Base-by-base conservation (phyloP, 2,329 filamentous ascomycete genomes). In the Pseudocercospora fijiensis region DNA sequence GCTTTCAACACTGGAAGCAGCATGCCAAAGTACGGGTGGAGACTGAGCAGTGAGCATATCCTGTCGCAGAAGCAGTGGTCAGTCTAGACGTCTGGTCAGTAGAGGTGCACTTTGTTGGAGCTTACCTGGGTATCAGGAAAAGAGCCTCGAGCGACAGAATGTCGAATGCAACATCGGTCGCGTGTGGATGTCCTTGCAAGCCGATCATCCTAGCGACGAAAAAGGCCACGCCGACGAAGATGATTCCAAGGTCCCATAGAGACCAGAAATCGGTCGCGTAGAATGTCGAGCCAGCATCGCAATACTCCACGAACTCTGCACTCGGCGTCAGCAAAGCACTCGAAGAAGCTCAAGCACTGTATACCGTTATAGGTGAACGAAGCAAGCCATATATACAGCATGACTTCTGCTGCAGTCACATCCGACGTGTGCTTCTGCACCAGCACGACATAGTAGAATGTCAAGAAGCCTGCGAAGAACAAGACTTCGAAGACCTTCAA, bases 1-100 rank as follows among this genome's bases (percentile, higher is more conserved):
- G 94, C 91, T 75, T 95, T 95, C 57, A 97, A 83, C 67, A 93
- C 96, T 0, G 92, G 93, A 64, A 97, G 93, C 41, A 95, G 77
- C 0, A 90, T 95, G 47, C 91, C 93, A 84, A 95, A 97, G 75
- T 96, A 96, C 1, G 91, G 91, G 71, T 92, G 92, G 67, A 97
- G 78, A 74, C 90, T 94, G 67, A 96, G 83, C 58, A 97, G 84
- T 13, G 92, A 96, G 78, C 90, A 96, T 69, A 96, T 90, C 65
- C 91, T 88, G 16, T 47, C 11, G 22, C 18, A 13, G 45, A 47
- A 47, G 43, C 22, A 47, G 7, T 13, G 43, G 43, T 47, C 18
- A 37, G 33, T 37, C 43, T 24, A 18, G 22, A 49, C n/a, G 45
- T 49, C 33, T n/a, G 33, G 33, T 37, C 33, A 37, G 33, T 16